These are phyloP conservation scores for Globisporangium irregulare DNA, from an alignment of 352 stramenopile genomes.

Conservation along the genomic window DNA sequence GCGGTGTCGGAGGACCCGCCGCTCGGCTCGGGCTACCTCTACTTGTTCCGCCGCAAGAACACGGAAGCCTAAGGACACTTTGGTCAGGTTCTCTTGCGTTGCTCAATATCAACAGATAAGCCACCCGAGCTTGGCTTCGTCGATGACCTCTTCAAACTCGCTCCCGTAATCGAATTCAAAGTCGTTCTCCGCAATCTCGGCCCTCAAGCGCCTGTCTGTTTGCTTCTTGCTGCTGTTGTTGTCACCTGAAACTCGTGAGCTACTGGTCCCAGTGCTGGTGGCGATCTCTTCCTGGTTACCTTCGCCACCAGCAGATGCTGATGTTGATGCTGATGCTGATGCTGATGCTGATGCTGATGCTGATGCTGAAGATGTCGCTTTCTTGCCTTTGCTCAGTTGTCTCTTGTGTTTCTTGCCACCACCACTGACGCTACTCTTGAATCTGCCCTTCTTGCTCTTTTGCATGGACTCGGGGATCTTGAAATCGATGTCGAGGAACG, in stretches of 20 bases:
- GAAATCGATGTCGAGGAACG: constrained; percentile 46
- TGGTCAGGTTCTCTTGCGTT: neutral
- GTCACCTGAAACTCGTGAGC: neutral
- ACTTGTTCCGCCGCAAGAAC: constrained; percentile 88
- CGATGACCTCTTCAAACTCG: constrained; percentile 81
- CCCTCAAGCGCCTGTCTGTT: constrained; percentile 11
- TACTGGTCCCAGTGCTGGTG: neutral
- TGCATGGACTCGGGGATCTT: constrained; percentile 39
- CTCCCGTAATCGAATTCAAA: constrained; percentile 65
- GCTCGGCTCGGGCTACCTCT: constrained; percentile 95
- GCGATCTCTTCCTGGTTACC: constrained; percentile 22
- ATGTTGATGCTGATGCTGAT: neutral
- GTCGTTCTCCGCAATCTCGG: constrained; percentile 29
- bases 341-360: neutral
- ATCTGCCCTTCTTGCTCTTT: neutral
- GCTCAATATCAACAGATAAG: constrained; percentile 41
- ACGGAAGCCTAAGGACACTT: neutral
- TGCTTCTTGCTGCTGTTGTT: constrained; percentile 6
- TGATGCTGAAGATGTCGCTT: neutral
- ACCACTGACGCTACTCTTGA: neutral
- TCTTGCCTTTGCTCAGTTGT: constrained; percentile 6
- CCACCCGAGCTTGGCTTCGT: constrained; percentile 53
- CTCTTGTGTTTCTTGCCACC: constrained; percentile 7
- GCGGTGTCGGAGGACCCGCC: constrained; percentile 93
- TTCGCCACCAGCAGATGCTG: constrained; percentile 1